Conservation (phyloP, 1,284 basidiomycete species). For the Ganoderma sinense region DNA sequence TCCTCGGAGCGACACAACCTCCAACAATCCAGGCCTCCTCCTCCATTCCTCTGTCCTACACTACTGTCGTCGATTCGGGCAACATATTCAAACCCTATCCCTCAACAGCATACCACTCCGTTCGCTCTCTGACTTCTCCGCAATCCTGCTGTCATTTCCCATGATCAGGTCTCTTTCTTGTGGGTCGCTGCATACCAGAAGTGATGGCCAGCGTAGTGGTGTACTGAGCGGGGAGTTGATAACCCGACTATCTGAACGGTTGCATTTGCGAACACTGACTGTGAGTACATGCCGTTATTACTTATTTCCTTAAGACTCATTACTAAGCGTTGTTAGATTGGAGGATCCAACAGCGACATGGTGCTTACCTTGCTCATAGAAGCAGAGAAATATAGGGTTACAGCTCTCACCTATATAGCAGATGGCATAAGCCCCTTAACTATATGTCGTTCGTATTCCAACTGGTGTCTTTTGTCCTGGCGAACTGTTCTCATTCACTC, state of each 20-base stretch:
- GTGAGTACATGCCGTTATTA: neutral
- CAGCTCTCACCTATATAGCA: neutral
- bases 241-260: neutral
- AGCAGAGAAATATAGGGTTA: neutral
- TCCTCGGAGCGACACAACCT: too few relatives aligned
- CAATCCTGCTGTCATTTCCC: neutral
- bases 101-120: neutral
- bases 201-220: neutral
- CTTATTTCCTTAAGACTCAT: neutral
- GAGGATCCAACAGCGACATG: neutral
- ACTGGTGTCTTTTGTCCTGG: too few relatives aligned
- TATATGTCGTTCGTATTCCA: neutral
- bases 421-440: neutral
- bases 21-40: too few relatives aligned
- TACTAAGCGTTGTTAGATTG: neutral
- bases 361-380: neutral
- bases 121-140: neutral
- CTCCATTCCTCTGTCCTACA: neutral
- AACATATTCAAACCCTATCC: neutral
- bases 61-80: neutral
- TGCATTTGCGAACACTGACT: neutral
- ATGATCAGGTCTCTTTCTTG: neutral
- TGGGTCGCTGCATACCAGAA: accelerated
- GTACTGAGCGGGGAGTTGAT: neutral
- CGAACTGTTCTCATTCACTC: neutral